Percentiles rank a stretch among this genome's conserved stretches.
Conservation (phyloP, 2,329 filamentous ascomycete genomes). For the Cladosporium sp. region DNA sequence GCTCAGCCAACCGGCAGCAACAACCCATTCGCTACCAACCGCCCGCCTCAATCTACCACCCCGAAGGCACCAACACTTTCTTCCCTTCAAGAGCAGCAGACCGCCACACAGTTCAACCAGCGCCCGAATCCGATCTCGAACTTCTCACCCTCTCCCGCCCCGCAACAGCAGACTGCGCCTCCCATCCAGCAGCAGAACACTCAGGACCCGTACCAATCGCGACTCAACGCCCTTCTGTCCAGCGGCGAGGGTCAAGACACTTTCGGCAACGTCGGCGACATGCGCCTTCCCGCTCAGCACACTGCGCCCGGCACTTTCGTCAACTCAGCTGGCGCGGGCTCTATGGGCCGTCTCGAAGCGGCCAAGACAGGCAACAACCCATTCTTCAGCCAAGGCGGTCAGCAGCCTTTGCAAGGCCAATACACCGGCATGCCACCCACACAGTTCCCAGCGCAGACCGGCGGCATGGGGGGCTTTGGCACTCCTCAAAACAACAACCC, state of each 20-base stretch:
- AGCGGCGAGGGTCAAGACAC: conserved; percentile 92
- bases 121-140: conserved; percentile 42
- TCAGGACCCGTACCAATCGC: conserved; percentile 58
- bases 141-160: conserved; percentile 31
- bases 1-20: conserved; percentile 92
- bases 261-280: conserved; percentile 92
- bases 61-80: conserved; percentile 62
- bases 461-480: conserved; percentile 39
- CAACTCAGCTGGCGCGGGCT: conserved; percentile 84
- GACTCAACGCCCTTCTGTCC: conserved; percentile 80
- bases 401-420: conserved; percentile 29
- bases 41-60: conserved; percentile 51
- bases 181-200: conserved; percentile 24
- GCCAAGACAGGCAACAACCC: conserved; percentile 76
- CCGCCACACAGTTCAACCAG: conserved; percentile 58
- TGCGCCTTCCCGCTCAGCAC: conserved; percentile 93
- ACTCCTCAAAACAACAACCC: conserved; percentile 42
- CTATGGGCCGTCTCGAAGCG: conserved; percentile 61
- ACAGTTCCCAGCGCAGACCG: conserved; percentile 48
- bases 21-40: conserved; percentile 85
- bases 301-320: conserved; percentile 94
- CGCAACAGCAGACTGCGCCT: conserved; percentile 46
- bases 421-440: conserved; percentile 29
- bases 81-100: conserved; percentile 78
- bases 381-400: conserved; percentile 64